Percentiles rank a stretch among this genome's conserved stretches.
These are phyloP conservation scores for Diospyros lotus DNA, from an alignment of 148 eudicot genomes.

Conservation along the genomic window DNA sequence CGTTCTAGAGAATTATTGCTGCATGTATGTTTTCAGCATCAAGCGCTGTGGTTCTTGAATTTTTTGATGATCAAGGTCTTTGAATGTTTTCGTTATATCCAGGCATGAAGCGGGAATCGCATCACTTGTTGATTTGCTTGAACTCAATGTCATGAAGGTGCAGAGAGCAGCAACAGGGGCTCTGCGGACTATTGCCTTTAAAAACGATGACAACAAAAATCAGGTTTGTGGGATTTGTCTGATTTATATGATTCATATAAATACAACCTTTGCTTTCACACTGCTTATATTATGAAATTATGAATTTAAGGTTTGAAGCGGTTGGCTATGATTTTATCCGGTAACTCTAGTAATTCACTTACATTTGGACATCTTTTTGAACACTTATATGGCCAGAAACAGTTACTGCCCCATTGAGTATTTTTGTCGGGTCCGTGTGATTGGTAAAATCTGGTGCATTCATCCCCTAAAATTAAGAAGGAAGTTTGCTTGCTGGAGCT, in stretches of 20 bases:
- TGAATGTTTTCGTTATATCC: slow-evolving; percentile 8
- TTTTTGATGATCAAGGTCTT: neutral
- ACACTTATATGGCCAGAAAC: slow-evolving; percentile 2
- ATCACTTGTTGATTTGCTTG: slow-evolving; percentile 82
- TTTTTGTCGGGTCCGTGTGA: slow-evolving; percentile 71
- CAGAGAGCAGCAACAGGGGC: slow-evolving; percentile 94
- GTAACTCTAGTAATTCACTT: neutral
- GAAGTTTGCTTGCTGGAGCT: slow-evolving; percentile 92
- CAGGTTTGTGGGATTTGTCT: slow-evolving; percentile 41
- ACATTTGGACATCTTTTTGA: neutral
- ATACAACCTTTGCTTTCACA: neutral
- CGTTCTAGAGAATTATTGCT: too few species aligned
- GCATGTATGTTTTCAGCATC: too few species aligned
- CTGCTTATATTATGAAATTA: slow-evolving; percentile 3
- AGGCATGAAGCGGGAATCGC: slow-evolving; percentile 89
- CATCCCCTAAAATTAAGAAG: slow-evolving; percentile 85
- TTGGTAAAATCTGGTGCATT: slow-evolving; percentile 97
- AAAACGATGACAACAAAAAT: slow-evolving; percentile 84
- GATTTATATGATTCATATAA: slow-evolving; percentile 3
- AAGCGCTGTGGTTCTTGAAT: too few species aligned
- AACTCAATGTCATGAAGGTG: slow-evolving; percentile 61
- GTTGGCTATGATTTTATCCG: slow-evolving; percentile 30
- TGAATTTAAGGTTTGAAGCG: slow-evolving; percentile 84
- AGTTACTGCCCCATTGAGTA: slow-evolving; percentile 6
- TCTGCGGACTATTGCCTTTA: slow-evolving; percentile 81